phyloP scores from a whole-genome alignment of 2,329 filamentous ascomycete species.

The Botrytis byssoidea region DNA sequence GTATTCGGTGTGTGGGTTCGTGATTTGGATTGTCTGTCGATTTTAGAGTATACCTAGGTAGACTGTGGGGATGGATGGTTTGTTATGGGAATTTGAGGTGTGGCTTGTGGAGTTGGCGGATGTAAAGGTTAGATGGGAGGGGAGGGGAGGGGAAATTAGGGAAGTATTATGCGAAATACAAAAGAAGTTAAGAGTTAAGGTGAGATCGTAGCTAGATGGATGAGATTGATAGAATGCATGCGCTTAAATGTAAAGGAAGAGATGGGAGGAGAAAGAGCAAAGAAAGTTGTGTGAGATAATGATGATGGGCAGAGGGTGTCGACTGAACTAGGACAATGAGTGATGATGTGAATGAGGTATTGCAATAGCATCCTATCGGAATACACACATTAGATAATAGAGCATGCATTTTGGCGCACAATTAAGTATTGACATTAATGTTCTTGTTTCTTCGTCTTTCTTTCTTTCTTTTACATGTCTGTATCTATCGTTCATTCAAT shows the following conservation, averaged over 20 bases:
- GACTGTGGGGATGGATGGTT: not conserved
- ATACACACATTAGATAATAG: not conserved
- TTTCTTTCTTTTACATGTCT: not conserved
- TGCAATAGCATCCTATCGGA: not conserved
- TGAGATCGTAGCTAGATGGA: not conserved
- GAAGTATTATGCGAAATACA: not conserved
- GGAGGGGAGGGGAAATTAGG: not conserved
- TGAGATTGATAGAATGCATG: not conserved
- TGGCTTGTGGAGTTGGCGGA: not conserved
- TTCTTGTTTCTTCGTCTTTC: not conserved
- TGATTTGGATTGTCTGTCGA: not conserved
- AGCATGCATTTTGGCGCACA: not conserved
- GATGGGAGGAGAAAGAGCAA: not conserved
- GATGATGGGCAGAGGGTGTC: not conserved
- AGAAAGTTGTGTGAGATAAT: not conserved
- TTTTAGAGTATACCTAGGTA: not conserved
- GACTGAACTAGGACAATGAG: not conserved
- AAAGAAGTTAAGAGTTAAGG: not conserved
- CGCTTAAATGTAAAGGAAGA: not conserved
- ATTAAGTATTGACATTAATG: constrained; percentile 3
- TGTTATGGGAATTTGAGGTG: not conserved
- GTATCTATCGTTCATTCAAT: not conserved
- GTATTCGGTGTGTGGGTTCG: not conserved
- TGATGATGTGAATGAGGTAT: not conserved
- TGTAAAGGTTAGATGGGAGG: not conserved